Base-by-base conservation (phyloP, 2,329 filamentous ascomycete genomes). In the Neoscytalidium dimidiatum region DNA sequence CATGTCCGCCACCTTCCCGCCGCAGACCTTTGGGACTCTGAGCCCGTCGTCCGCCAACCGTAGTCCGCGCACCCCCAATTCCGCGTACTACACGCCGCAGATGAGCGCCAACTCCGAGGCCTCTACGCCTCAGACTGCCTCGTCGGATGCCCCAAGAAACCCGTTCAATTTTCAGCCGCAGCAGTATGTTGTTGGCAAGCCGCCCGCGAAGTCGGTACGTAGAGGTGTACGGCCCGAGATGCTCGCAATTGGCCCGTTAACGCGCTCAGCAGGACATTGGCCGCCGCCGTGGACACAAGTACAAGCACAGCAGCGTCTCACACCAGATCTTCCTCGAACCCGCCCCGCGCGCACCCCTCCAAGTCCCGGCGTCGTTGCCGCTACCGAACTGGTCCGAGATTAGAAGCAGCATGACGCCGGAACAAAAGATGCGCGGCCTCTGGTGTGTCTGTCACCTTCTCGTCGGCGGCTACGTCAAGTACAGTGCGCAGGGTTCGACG, bases 301-400 rank as follows among this genome's bases (percentile, higher is more conserved):
- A 99, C 84, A 97, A 97, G 76, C 94, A 98, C 81, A 96, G 92
- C 76, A 96, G 92, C 75, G 90, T 99, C 65, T 96, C 92, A 21
- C 94, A 98, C 76, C 94, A 97, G 78, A 96, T 98, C 78, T 97
- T 98, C 78, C 92, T 96, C 71, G 93, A 97, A 76, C 95, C 95
- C 6, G 89, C 92, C 0, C 90, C 88, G 4, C 87, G 94, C 62
- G 90, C 94, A 0, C 94, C 95, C 3, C 86, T 97, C 26, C 91
- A 94, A 41, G 86, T 99, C 0, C 95, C 95, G 1, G 92, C 94
- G 64, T 96, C 94, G 33, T 86, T 99, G 0, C 95, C 95, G 0
- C 90, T 97, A 41, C 95, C 95, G 0, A 99, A 94, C 0, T 83
- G 92, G 67, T 89, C 86, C 69, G 95, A 99, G 81, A 94, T 92